Evolutionary conservation across 176 grass and related monocot genomes (phyloP).

Genomic region (Urochloa ruziziensis): DNA sequence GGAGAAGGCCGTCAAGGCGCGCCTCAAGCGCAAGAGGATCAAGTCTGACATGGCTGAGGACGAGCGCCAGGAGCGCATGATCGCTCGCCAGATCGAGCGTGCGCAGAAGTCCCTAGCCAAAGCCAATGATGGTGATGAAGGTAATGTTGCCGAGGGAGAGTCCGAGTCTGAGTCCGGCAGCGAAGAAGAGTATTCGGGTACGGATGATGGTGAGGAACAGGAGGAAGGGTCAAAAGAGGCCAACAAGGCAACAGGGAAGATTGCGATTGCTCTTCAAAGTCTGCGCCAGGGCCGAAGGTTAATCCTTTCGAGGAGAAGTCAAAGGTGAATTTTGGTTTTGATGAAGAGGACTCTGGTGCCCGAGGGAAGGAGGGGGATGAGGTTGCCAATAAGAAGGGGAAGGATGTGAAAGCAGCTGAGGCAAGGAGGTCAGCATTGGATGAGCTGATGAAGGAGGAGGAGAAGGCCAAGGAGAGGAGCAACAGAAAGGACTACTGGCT

Average conservation of each 20-base stretch:
- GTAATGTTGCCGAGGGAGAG: background rate
- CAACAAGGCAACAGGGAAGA: slow-evolving; percentile 41
- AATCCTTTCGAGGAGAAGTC: slow-evolving; percentile 52
- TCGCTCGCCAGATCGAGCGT: slow-evolving; percentile 77
- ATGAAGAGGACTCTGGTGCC: slow-evolving; percentile 27
- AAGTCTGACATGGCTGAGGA: slow-evolving; percentile 75
- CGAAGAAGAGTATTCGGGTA: slow-evolving; percentile 33
- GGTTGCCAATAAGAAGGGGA: slow-evolving; percentile 41
- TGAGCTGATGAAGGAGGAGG: slow-evolving; percentile 88
- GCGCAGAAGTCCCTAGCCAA: slow-evolving; percentile 40
- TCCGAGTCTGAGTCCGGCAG: background rate
- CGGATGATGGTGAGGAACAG: background rate
- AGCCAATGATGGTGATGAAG: background rate
- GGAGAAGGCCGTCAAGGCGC: slow-evolving; percentile 71
- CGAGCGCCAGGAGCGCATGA: slow-evolving; percentile 78
- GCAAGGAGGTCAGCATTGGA: slow-evolving; percentile 62
- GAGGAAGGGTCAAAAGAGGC: slow-evolving; percentile 1
- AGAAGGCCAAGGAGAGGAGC: slow-evolving; percentile 83
- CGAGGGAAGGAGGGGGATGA: slow-evolving; percentile 2
- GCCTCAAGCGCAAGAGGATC: slow-evolving; percentile 81
- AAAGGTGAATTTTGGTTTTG: slow-evolving; percentile 63
- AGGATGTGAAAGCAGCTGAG: slow-evolving; percentile 28
- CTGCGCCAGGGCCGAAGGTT: slow-evolving; percentile 23
- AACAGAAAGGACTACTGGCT: slow-evolving; percentile 97
- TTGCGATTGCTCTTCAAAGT: slow-evolving; percentile 64